Percentiles rank a stretch among this genome's conserved stretches.
Conservation (phyloP, 2,329 filamentous ascomycete genomes). For the Penicillium vulpinum region DNA sequence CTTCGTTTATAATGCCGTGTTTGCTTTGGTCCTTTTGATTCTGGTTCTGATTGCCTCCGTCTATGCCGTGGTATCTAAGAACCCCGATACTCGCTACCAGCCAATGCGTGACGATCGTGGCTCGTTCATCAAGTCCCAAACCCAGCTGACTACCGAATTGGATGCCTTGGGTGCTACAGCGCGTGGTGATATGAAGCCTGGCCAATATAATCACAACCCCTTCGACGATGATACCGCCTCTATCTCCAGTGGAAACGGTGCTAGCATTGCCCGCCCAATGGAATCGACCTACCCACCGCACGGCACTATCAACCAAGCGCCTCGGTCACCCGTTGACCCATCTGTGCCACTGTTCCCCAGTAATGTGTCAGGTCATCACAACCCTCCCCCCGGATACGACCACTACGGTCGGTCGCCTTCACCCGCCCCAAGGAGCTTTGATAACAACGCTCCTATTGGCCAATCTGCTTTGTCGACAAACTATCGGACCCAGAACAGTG, state of each 20-base stretch:
- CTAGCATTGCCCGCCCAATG: constrained; percentile 52
- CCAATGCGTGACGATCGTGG: constrained; percentile 95
- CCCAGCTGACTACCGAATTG: constrained; percentile 80
- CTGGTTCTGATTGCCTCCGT: constrained; percentile 75
- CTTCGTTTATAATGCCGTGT: constrained; percentile 82
- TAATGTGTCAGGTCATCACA: constrained; percentile 40
- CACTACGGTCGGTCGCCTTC: constrained; percentile 29
- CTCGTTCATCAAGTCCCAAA: constrained; percentile 96
- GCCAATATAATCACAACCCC: constrained; percentile 54
- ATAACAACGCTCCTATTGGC: constrained; percentile 33
- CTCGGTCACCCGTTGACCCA: constrained; percentile 51
- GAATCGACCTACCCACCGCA: constrained; percentile 28
- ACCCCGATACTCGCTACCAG: constrained; percentile 91
- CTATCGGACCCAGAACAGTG: constrained; percentile 53
- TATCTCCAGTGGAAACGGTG: constrained; percentile 55
- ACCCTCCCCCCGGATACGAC: constrained; percentile 43
- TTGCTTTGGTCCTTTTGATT: constrained; percentile 77
- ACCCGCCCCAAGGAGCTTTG: constrained; percentile 36
- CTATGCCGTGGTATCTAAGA: constrained; percentile 85
- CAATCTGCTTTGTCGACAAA: constrained; percentile 28
- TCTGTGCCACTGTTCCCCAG: constrained; percentile 51
- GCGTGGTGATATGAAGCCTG: constrained; percentile 70
- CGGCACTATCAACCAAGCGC: constrained; percentile 39
- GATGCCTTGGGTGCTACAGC: constrained; percentile 88
- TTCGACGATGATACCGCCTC: constrained; percentile 73